A percentile compares a stretch with the other conserved stretches of the same genome.
These are phyloP conservation scores for Ascosphaera acerosa DNA, from an alignment of 2,329 filamentous ascomycete genomes.

Conservation along the genomic window DNA sequence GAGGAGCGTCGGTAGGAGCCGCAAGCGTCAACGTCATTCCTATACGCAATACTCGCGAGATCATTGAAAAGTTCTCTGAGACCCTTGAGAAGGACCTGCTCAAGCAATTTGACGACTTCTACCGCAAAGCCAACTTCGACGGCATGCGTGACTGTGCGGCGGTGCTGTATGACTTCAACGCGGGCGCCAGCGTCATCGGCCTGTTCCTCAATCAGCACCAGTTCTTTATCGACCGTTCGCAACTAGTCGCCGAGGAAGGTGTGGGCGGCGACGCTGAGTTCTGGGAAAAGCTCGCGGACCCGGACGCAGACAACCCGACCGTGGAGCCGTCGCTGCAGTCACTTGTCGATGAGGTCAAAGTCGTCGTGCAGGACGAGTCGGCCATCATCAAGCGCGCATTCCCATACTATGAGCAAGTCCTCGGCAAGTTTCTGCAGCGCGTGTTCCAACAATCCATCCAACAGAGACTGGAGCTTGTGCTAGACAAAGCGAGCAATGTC, in stretches of 20 bases:
- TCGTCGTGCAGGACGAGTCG: constrained; percentile 91
- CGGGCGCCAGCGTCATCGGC: constrained; percentile 81
- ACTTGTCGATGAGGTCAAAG: constrained; percentile 75
- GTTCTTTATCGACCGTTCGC: constrained; percentile 93
- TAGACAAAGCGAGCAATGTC: constrained; percentile 79
- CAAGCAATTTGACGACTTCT: constrained; percentile 93
- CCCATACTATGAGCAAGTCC: constrained; percentile 81
- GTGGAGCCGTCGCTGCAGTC: constrained; percentile 84
- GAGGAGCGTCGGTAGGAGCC: constrained; percentile 22
- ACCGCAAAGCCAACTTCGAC: constrained; percentile 81
- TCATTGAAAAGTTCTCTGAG: constrained; percentile 92
- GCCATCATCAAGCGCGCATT: constrained; percentile 93
- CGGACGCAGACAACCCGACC: constrained; percentile 71
- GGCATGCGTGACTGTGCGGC: constrained; percentile 95
- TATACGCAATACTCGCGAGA: constrained; percentile 44
- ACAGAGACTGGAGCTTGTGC: constrained; percentile 78
- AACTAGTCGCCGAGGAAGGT: constrained; percentile 73
- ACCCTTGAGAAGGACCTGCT: constrained; percentile 84
- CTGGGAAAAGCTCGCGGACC: constrained; percentile 85
- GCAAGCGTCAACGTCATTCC: too few relatives aligned
- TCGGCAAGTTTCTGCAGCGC: constrained; percentile 78
- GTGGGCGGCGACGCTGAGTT: constrained; percentile 34
- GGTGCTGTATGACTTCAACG: constrained; percentile 86
- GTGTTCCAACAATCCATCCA: constrained; percentile 97
- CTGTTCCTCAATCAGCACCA: constrained; percentile 97